These are phyloP conservation scores for Candida tallmaniae DNA, from an alignment of 805 yeast species.

Conservation along the genomic window DNA sequence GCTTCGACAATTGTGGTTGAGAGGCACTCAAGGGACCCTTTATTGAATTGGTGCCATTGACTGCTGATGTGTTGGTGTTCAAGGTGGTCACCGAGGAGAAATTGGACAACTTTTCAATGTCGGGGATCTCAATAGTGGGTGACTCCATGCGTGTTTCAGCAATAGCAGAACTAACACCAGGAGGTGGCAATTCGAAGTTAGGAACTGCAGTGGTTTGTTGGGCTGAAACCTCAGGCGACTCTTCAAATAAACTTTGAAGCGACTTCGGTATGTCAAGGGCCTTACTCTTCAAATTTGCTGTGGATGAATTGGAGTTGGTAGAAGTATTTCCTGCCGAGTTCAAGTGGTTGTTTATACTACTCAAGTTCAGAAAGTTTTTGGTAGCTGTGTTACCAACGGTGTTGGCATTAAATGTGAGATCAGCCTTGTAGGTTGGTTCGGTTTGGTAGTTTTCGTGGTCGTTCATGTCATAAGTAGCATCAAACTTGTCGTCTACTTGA, in stretches of 20 bases:
- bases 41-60: conserved; percentile 4
- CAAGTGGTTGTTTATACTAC: conserved; percentile 13
- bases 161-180: conserved; percentile 3
- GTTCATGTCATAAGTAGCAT: conserved; percentile 10
- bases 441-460: conserved; percentile 22
- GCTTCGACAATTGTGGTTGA: conserved; percentile 33
- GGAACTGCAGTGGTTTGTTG: conserved; percentile 4
- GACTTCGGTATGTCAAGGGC: conserved; percentile 64
- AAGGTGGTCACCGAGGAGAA: conserved; percentile 11
- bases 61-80: conserved; percentile 5
- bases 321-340: background rate
- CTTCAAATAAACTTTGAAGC: conserved; percentile 64
- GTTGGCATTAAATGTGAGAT: conserved; percentile 2
- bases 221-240: conserved; percentile 19
- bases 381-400: conserved; percentile 5
- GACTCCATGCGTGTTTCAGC: conserved; percentile 38
- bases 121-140: conserved; percentile 69
- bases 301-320: background rate
- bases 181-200: conserved; percentile 12
- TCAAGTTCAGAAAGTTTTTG: conserved; percentile 13
- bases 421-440: conserved; percentile 21
- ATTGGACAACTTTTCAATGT: conserved; percentile 43
- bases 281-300: background rate
- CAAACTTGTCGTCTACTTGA: conserved; percentile 25
- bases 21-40: background rate